Conservation (phyloP, 768 basidiomycete genomes). For the Psilocybe cubensis region DNA sequence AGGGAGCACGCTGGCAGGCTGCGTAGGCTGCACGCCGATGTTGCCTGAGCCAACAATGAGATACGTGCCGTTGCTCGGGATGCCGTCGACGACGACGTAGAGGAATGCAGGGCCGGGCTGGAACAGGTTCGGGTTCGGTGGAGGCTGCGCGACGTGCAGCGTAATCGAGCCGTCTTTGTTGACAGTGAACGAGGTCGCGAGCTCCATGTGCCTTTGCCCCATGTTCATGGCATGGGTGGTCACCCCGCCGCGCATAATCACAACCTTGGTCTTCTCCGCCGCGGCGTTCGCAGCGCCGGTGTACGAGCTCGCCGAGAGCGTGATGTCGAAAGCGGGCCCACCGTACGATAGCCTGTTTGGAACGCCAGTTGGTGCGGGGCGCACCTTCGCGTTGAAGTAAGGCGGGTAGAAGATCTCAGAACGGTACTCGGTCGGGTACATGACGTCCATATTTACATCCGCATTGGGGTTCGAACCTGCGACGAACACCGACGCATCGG, state of each 20-base stretch:
- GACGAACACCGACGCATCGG: slow-evolving; percentile 83
- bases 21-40: slow-evolving; percentile 68
- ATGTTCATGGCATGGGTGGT: slow-evolving; percentile 89
- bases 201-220: slow-evolving; percentile 81
- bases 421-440: slow-evolving; percentile 78
- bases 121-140: slow-evolving; percentile 84
- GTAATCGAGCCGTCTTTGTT: slow-evolving; percentile 74
- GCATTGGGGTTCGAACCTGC: slow-evolving; percentile 95
- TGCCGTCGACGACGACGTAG: slow-evolving; percentile 82
- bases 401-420: slow-evolving; percentile 92
- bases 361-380: slow-evolving; percentile 71
- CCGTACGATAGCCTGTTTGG: slow-evolving; percentile 83
- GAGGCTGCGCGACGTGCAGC: slow-evolving; percentile 81
- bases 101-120: slow-evolving; percentile 88
- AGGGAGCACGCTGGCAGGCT: slow-evolving; percentile 49
- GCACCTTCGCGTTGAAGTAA: slow-evolving; percentile 73
- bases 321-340: slow-evolving; percentile 78
- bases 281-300: slow-evolving; percentile 68
- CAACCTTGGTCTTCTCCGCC: slow-evolving; percentile 74
- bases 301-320: slow-evolving; percentile 67
- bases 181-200: slow-evolving; percentile 85
- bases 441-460: slow-evolving; percentile 66
- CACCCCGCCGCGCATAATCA: slow-evolving; percentile 80
- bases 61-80: slow-evolving; percentile 79
- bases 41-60: slow-evolving; percentile 81